These are phyloP conservation scores for Candida silvatica DNA, from an alignment of 805 yeast genomes.

Conservation along the genomic window DNA sequence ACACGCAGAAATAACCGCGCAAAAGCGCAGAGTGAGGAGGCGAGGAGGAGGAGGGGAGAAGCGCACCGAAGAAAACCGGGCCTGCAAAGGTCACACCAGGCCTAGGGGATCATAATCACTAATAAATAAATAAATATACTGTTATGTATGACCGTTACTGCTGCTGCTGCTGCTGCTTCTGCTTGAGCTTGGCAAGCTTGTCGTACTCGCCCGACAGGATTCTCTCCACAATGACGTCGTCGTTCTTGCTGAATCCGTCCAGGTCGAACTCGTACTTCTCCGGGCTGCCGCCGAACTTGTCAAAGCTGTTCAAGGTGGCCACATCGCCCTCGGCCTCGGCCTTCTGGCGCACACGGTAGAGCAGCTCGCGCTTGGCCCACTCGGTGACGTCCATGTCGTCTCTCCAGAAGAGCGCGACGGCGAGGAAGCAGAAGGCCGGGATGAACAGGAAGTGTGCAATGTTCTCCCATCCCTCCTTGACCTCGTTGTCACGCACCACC, in stretches of 20 bases:
- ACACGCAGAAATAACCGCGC: neutral
- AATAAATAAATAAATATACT: no score
- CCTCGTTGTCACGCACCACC: conserved; percentile 57
- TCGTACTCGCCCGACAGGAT: conserved; percentile 82
- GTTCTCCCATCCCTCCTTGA: conserved; percentile 81
- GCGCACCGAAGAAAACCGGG: neutral
- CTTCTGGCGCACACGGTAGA: conserved; percentile 66
- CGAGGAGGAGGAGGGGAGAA: neutral
- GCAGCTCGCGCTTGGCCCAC: conserved; percentile 81
- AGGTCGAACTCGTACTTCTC: conserved; percentile 37
- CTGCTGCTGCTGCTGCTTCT: conserved; percentile 31
- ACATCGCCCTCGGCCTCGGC: conserved; percentile 47
- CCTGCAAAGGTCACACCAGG: neutral
- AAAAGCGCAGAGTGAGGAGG: neutral
- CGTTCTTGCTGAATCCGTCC: conserved; percentile 57
- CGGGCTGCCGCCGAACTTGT: conserved; percentile 27
- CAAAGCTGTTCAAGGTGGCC: conserved; percentile 38
- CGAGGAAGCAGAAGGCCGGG: conserved; percentile 56
- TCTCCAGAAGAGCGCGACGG: conserved; percentile 42
- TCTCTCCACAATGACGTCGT: conserved; percentile 71
- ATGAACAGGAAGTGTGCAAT: conserved; percentile 64
- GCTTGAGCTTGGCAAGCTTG: conserved; percentile 49
- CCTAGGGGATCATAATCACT: neutral
- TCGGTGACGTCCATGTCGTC: conserved; percentile 44
- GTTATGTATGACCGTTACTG: no score